Base-by-base conservation (phyloP, 2,329 filamentous ascomycete genomes). In the Zelopaecilomyces penicillatus region DNA sequence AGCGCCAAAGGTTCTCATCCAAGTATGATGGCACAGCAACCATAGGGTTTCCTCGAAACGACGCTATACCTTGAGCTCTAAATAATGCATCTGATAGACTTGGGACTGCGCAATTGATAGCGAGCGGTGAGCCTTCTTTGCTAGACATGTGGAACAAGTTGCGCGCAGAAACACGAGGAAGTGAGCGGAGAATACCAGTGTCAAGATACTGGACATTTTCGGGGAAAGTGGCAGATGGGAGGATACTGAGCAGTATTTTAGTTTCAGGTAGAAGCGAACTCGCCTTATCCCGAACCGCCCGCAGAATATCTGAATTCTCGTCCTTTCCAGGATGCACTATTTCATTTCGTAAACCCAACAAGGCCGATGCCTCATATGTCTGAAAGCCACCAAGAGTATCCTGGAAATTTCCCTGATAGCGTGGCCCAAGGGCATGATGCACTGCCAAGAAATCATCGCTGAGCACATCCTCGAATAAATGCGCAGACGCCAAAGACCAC, bases 401-500 rank as follows among this genome's bases (percentile, higher is more conserved):
- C 65, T 98, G 93, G 55, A 95, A 95, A 60, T 98, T 98, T 11
- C 93, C 93, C 58, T 88, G 83, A 55, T 98, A 98, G 39, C 88
- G 81, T 27, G 89, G 85, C 0, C 93, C 91, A 12, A 98, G 80
- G 41, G 90, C 86, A 60, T 85, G 87, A 57, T 95, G 87, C 1
- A 98, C 93, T 9, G 91, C 84, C 44, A 98, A 74, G 48, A 95
- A 78, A 62, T 98, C 93, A 58, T 97, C 91, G 47, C 88, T 95
- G 32, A 96, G 70, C 0, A 83, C 78, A 47, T 95, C 87, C 46
- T 91, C 85, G 50, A 96, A 89, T 5, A 98, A 70, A 62, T 96
- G 87, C 1, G 89, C 89, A 40, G 87, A 90, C 28, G 89, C 90
- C 45, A 98, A 69, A 5, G 90, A 96, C 84, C 93, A 95, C 57